Conservation (phyloP, 208 protist species). For the Naegleria fowleri region DNA sequence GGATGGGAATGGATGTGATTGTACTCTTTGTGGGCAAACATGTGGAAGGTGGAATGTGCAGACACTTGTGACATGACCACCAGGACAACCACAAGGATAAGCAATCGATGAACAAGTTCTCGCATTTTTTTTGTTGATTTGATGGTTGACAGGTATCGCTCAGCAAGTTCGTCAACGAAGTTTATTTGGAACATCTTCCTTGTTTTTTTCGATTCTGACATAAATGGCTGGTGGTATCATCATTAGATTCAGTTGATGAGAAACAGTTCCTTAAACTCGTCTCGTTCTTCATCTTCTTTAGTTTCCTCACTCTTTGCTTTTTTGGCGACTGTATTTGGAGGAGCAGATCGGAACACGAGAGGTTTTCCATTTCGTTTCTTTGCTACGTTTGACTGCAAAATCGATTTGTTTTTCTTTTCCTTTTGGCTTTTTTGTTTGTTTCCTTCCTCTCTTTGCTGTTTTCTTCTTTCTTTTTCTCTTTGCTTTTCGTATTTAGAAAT, state of each 20-base stretch:
- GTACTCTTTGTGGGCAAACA: background rate
- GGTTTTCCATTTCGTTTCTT: constrained; percentile 65
- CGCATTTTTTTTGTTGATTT: background rate
- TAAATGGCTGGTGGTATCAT: background rate
- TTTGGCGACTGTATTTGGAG: constrained; percentile 43
- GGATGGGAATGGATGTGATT: background rate
- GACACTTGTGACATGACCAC: too few relatives aligned
- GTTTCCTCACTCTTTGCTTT: background rate
- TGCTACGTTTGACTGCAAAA: constrained; percentile 65
- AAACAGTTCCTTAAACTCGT: constrained; percentile 27
- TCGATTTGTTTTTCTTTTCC: constrained; percentile 63
- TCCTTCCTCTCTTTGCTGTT: constrained; percentile 52
- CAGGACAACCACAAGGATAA: too few relatives aligned
- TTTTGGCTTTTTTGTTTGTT: constrained; percentile 60
- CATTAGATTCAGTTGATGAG: background rate
- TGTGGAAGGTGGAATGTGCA: background rate
- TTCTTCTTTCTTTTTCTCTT: constrained; percentile 70
- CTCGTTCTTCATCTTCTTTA: background rate
- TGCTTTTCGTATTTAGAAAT: constrained; percentile 67
- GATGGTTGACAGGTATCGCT: background rate
- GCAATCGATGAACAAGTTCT: background rate
- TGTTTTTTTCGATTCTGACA: too few relatives aligned
- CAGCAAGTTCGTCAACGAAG: too few relatives aligned
- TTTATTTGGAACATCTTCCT: background rate
- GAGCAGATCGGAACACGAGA: constrained; percentile 67